Conservation (phyloP, 352 stramenopile genomes). For the Globisporangium recalcitrans region DNA sequence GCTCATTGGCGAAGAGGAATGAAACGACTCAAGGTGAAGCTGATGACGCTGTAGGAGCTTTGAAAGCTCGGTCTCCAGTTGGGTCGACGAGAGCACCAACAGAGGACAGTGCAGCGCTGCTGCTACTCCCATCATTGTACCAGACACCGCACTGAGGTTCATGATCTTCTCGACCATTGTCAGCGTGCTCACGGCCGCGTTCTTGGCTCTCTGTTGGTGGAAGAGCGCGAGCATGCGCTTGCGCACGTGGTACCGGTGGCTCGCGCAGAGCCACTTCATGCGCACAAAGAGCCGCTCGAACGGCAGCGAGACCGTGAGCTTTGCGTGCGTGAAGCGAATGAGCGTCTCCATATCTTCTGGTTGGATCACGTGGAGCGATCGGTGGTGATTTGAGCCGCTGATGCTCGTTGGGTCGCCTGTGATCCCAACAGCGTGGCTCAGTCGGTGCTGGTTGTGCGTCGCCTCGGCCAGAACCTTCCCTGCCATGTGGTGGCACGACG, state of each 20-base stretch:
- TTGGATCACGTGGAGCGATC: conserved; percentile 10
- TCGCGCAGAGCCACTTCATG: conserved; percentile 40
- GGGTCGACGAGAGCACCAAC: conserved; percentile 25
- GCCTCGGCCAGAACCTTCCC: conserved; percentile 19
- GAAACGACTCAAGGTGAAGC: not conserved
- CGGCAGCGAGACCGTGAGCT: conserved; percentile 18
- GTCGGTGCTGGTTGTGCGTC: conserved; percentile 23
- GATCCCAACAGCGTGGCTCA: conserved; percentile 14
- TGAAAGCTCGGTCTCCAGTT: conserved; percentile 30
- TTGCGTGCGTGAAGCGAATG: conserved; percentile 27
- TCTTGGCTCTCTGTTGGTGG: conserved; percentile 33
- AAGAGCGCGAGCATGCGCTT: conserved; percentile 45
- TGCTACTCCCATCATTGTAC: not conserved
- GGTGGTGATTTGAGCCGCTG: not conserved
- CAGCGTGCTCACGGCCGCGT: conserved; percentile 4
- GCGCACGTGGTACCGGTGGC: conserved; percentile 46
- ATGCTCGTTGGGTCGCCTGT: not conserved
- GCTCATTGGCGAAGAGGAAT: not conserved
- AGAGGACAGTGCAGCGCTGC: conserved; percentile 33
- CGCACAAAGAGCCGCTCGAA: conserved; percentile 37
- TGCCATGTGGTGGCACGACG: conserved; percentile 6
- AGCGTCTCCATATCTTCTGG: conserved; percentile 28
- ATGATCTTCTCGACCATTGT: conserved; percentile 16
- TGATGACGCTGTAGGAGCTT: conserved; percentile 19
- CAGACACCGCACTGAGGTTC: conserved; percentile 12